A percentile compares a stretch with the other conserved stretches of the same genome.
These are phyloP conservation scores for Oryza coarctata DNA, from an alignment of 176 grass and related monocot species.

Conservation along the genomic window DNA sequence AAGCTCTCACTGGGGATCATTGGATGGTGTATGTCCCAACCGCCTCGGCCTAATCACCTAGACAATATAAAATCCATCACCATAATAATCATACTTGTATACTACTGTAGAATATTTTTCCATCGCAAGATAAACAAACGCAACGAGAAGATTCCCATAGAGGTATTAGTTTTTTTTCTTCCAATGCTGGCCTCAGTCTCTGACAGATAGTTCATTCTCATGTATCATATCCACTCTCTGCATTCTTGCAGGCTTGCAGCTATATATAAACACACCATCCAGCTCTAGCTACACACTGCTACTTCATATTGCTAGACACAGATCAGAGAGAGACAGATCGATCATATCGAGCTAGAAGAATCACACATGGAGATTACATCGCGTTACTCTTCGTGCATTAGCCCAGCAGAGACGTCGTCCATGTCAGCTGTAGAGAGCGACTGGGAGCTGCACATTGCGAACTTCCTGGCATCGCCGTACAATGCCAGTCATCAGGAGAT, in stretches of 20 bases:
- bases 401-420: slow-evolving; percentile 9
- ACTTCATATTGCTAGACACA: neutral
- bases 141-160: slow-evolving; percentile 43
- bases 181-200: slow-evolving; percentile 3
- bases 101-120: neutral
- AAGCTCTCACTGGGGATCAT: slow-evolving; percentile 16
- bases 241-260: neutral
- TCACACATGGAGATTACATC: slow-evolving; percentile 40
- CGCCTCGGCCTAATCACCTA: neutral
- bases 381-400: slow-evolving; percentile 38
- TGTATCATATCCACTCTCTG: slow-evolving; percentile 6
- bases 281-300: neutral
- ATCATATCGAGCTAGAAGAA: neutral
- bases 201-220: slow-evolving; percentile 45
- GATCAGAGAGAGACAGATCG: neutral
- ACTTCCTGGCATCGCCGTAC: slow-evolving; percentile 30
- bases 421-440: slow-evolving; percentile 49
- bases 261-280: neutral
- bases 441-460: slow-evolving; percentile 51
- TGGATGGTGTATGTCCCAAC: slow-evolving; percentile 19
- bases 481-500: slow-evolving; percentile 16
- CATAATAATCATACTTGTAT: neutral
- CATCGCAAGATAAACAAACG: neutral
- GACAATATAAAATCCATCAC: neutral
- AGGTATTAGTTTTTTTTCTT: neutral